Conservation (phyloP, 257 asterid genomes). For the Rauvolfia tetraphylla region DNA sequence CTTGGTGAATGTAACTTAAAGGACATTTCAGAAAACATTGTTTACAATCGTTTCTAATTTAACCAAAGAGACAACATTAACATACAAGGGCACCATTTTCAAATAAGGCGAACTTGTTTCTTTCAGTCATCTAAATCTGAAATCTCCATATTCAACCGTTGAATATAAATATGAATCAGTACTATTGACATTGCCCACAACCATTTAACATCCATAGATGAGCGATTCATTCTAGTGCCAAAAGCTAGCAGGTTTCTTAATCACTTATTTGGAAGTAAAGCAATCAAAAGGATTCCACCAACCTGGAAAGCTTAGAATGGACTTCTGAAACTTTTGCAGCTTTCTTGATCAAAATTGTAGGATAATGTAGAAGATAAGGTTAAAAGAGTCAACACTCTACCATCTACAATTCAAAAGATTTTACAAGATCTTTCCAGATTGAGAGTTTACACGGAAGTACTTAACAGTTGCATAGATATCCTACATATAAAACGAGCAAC, state of each 20-base stretch:
- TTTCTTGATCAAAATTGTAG: not conserved
- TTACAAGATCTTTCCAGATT: not conserved
- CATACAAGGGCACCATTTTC: not conserved
- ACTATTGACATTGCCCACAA: not conserved
- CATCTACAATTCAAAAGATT: not conserved
- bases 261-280: constrained; percentile 1
- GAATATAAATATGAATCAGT: not conserved
- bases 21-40: not conserved
- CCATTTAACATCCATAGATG: not conserved
- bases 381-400: not conserved
- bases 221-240: not conserved
- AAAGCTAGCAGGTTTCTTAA: not conserved
- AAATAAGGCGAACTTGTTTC: not conserved
- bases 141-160: not conserved
- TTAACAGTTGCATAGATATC: not conserved
- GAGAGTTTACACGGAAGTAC: not conserved
- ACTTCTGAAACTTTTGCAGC: not conserved
- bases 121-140: not conserved
- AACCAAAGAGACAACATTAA: not conserved
- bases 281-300: not conserved
- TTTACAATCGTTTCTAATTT: not conserved
- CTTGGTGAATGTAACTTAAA: not conserved
- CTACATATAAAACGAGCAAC: not conserved
- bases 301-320: not conserved
- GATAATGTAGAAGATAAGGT: not conserved